Percentiles rank a stretch among this genome's conserved stretches.
Evolutionary conservation across 2,329 filamentous ascomycete genomes (phyloP).

Genomic region (Phaeomoniella chlamydospora): DNA sequence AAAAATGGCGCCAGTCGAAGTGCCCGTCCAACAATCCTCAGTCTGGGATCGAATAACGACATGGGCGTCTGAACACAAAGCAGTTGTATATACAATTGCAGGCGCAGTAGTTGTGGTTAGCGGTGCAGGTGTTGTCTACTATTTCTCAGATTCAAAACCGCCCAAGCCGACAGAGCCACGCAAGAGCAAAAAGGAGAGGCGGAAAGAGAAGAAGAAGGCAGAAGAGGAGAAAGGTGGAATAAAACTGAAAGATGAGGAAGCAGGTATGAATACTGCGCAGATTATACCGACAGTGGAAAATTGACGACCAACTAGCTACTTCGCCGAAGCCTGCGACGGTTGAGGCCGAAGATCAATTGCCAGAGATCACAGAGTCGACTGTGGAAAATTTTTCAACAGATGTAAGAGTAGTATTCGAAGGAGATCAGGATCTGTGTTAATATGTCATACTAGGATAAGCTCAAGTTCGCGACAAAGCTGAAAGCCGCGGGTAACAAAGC

Average conservation of each 20-base stretch:
- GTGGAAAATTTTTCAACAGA: slow-evolving; percentile 30
- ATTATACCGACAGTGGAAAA: slow-evolving; percentile 11
- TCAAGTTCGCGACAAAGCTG: slow-evolving; percentile 76
- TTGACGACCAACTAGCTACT: not conserved
- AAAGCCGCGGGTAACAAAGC: slow-evolving; percentile 95
- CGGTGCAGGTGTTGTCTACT: slow-evolving; percentile 85
- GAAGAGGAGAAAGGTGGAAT: slow-evolving; percentile 32
- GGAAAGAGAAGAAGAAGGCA: slow-evolving; percentile 66
- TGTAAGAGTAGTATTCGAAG: slow-evolving; percentile 18
- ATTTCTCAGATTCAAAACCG: slow-evolving; percentile 45
- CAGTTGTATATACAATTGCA: slow-evolving; percentile 87
- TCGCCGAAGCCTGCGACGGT: slow-evolving; percentile 10
- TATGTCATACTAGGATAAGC: slow-evolving; percentile 66
- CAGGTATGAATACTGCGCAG: slow-evolving; percentile 17
- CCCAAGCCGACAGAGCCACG: slow-evolving; percentile 35
- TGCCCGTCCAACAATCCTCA: slow-evolving; percentile 34
- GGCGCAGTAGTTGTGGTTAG: slow-evolving; percentile 86
- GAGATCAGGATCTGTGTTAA: too few species aligned
- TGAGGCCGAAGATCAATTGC: slow-evolving; percentile 48
- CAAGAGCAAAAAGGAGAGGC: slow-evolving; percentile 80
- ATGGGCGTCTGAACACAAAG: slow-evolving; percentile 94
- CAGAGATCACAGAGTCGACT: slow-evolving; percentile 42
- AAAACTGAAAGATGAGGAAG: slow-evolving; percentile 16
- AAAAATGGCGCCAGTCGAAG: slow-evolving; percentile 1
- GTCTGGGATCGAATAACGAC: slow-evolving; percentile 80